These are phyloP conservation scores for Lyophyllum shimeji DNA, from an alignment of 768 basidiomycete genomes.

Conservation along the genomic window DNA sequence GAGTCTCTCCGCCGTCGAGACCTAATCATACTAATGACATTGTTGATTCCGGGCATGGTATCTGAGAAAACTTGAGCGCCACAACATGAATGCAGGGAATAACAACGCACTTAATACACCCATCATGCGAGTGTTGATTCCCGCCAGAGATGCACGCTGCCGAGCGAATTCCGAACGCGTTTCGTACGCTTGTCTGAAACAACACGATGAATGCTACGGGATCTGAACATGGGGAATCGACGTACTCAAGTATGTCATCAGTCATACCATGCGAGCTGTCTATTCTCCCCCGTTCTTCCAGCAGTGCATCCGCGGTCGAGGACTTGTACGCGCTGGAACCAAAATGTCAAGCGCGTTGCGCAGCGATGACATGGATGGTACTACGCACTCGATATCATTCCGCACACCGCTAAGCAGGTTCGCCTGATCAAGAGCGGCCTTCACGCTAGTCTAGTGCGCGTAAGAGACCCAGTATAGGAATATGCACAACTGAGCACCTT, in stretches of 20 bases:
- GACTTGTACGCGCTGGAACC: slow-evolving; percentile 81
- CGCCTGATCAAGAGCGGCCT: slow-evolving; percentile 80
- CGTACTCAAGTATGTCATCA: slow-evolving; percentile 86
- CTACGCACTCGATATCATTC: slow-evolving; percentile 89
- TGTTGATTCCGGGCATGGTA: slow-evolving; percentile 94
- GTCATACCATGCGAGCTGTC: slow-evolving; percentile 95
- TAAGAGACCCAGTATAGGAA: background rate
- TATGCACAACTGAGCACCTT: slow-evolving; percentile 50
- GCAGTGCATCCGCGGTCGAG: slow-evolving; percentile 79
- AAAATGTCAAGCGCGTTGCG: background rate
- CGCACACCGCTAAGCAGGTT: slow-evolving; percentile 89
- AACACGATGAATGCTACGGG: slow-evolving; percentile 2
- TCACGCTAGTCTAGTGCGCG: slow-evolving; percentile 65
- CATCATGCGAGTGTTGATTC: slow-evolving; percentile 83
- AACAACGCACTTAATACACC: slow-evolving; percentile 71
- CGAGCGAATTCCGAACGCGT: slow-evolving; percentile 90
- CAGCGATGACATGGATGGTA: background rate
- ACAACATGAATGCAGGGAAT: background rate
- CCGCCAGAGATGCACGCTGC: slow-evolving; percentile 72
- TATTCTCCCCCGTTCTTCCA: slow-evolving; percentile 86
- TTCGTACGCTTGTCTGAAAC: slow-evolving; percentile 89
- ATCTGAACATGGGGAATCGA: background rate
- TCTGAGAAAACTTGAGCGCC: slow-evolving; percentile 39
- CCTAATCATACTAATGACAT: slow-evolving; percentile 89
- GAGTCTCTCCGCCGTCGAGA: slow-evolving; percentile 87